These are phyloP conservation scores for Gentiana dahurica DNA, from an alignment of 257 asterid genomes.

Conservation along the genomic window DNA sequence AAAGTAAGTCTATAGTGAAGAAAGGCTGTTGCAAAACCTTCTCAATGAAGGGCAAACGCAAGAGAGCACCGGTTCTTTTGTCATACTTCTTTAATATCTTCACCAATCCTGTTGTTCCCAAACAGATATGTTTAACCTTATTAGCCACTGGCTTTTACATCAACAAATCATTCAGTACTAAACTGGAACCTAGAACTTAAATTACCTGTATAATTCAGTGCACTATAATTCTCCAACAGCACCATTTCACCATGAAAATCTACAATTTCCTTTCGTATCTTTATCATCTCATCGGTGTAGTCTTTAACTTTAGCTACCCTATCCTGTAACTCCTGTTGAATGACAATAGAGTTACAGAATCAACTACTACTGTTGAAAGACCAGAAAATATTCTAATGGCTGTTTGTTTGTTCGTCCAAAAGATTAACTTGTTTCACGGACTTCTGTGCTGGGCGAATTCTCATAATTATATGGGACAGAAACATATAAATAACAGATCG, in stretches of 20 bases:
- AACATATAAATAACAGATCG: too few relatives aligned
- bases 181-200: background rate
- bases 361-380: background rate
- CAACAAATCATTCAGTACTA: background rate
- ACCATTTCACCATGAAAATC: constrained; percentile 98
- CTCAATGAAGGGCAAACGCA: constrained; percentile 88
- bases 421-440: too few relatives aligned
- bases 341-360: background rate
- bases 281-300: constrained; percentile 51
- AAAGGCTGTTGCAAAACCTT: constrained; percentile 88
- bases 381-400: too few relatives aligned
- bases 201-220: constrained; percentile 86
- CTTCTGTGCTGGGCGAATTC: too few relatives aligned
- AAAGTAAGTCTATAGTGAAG: constrained; percentile 72
- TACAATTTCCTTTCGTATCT: constrained; percentile 69
- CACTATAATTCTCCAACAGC: constrained; percentile 83
- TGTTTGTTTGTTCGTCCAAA: too few relatives aligned
- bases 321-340: constrained; percentile 68
- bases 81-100: constrained; percentile 88
- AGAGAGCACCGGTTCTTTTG: constrained; percentile 85
- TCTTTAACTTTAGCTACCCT: constrained; percentile 52
- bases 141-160: too few relatives aligned
- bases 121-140: too few relatives aligned
- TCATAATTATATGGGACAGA: too few relatives aligned
- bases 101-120: constrained; percentile 49